Conservation (phyloP, 495 filamentous ascomycete species). For the Chaetomium tenue region DNA sequence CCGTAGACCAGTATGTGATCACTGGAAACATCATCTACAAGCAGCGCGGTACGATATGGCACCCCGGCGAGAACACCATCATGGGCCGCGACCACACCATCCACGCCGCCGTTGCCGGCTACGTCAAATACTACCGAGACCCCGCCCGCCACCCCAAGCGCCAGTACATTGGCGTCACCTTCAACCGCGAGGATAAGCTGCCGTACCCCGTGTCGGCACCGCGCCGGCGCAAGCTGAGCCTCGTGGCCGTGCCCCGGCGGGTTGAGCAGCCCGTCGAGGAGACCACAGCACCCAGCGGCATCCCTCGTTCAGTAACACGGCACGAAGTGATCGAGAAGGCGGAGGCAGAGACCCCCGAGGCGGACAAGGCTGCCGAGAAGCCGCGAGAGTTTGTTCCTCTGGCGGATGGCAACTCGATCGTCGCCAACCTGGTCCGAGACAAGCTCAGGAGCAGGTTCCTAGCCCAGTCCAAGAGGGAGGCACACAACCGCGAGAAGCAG, state of each 20-base stretch:
- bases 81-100: constrained; percentile 98
- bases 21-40: constrained; percentile 97
- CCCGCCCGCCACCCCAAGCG: constrained; percentile 73
- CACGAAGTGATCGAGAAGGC: constrained; percentile 23
- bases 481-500: constrained; percentile 21
- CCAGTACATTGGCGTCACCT: constrained; percentile 88
- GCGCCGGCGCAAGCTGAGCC: constrained; percentile 66
- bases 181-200: constrained; percentile 69
- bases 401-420: constrained; percentile 28
- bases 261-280: constrained; percentile 26
- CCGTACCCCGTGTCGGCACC: constrained; percentile 70
- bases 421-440: constrained; percentile 39
- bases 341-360: constrained; percentile 12
- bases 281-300: constrained; percentile 41
- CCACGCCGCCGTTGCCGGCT: constrained; percentile 77
- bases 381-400: constrained; percentile 3
- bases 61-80: constrained; percentile 85
- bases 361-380: background rate
- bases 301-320: constrained; percentile 44
- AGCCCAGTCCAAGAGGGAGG: constrained; percentile 39
- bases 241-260: constrained; percentile 52
- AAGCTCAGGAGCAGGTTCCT: constrained; percentile 37
- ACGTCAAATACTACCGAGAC: constrained; percentile 94
- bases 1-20: constrained; percentile 77
- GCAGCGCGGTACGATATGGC: constrained; percentile 93